Evolutionary conservation across 192 early-diverging fungal species (phyloP), one percentile per base, ranked within the genome.

Genomic region (Umbelopsis isabellina): DNA sequence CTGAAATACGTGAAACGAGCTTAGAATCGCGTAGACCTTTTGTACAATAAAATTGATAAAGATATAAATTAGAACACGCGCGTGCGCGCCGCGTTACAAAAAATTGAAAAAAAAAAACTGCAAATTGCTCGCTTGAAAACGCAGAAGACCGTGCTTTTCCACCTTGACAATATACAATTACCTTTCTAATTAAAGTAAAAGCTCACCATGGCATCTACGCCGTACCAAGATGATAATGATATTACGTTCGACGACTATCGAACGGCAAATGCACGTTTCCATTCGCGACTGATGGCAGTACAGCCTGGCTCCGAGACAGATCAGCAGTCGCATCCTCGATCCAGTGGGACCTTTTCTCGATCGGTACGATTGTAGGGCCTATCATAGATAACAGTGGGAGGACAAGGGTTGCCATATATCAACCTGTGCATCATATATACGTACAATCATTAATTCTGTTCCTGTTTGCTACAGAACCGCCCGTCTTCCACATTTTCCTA

Each of bases 1-100:
- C 71, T 84, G 30, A 82, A 79, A 30, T 95, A 95, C 52, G 68
- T 91, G 15, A 81, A 84, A 22, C 82, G 91, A 21, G 91, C 85
- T 55, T 80, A 69, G 46, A 4, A 50, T 66, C 37, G 10, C 10
- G 37, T 41, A 41, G 37, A 41, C 5, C 37, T 41, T 4, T 41
- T 41, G 37, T 41, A 41, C 10, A 22, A 47, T 41, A 41, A 41
- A 30, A 41, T 6, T 5, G 6, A 9, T 9, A 41, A 41, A 41
- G 37, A 41, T 9, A 41, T 4, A 41, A 41, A 41, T 9, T 41
- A 10, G 37, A 41, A 37, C 9, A 52, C 21, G 22, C 51, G 51
- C n/a, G 49, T 50, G n/a, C 51, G 11, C 11, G 21, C 51, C 21
- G 2, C 21, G 11, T 52, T 25, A 52, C 21, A 10, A 21, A 52